Evolutionary conservation across 2,329 filamentous ascomycete species (phyloP).

Genomic region (Paramyrothecium roridum): DNA sequence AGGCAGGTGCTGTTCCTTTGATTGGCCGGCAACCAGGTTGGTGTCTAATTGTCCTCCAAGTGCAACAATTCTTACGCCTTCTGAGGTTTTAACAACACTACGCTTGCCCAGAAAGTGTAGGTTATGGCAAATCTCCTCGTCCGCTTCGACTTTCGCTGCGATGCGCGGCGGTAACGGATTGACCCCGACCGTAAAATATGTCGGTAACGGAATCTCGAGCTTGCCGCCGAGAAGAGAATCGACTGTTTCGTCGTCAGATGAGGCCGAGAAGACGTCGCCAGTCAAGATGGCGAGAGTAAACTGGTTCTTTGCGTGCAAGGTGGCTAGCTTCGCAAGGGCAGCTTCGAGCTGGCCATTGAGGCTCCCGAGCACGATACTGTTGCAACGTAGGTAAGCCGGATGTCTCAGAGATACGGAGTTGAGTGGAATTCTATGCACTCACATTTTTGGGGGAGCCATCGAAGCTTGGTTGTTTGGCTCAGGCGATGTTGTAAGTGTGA

Average conservation of each 20-base stretch:
- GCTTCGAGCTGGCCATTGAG: conserved; percentile 74
- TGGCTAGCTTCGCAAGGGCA: conserved; percentile 75
- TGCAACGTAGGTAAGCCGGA: conserved; percentile 8
- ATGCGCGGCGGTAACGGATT: conserved; percentile 68
- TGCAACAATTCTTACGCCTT: conserved; percentile 83
- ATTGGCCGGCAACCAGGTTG: conserved; percentile 57
- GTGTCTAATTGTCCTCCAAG: conserved; percentile 72
- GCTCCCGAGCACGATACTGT: conserved; percentile 76
- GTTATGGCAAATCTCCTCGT: conserved; percentile 81
- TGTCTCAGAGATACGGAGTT: neutral
- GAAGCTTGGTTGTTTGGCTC: neutral
- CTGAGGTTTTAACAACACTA: conserved; percentile 82
- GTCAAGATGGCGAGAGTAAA: conserved; percentile 83
- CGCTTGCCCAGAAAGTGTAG: conserved; percentile 86
- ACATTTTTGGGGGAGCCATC: conserved; percentile 51
- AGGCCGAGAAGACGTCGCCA: conserved; percentile 74
- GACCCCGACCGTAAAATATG: conserved; percentile 84
- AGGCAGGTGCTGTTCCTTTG: conserved; percentile 71
- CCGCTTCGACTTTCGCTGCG: conserved; percentile 68
- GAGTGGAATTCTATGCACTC: conserved; percentile 14
- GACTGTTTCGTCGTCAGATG: conserved; percentile 57
- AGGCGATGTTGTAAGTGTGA: conserved; percentile 4
- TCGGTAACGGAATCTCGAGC: conserved; percentile 73
- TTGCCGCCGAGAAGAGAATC: conserved; percentile 67
- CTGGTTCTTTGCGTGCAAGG: conserved; percentile 80